Percentiles rank a stretch among this genome's conserved stretches.
Evolutionary conservation across 148 eudicot genomes (phyloP).

Genomic region (Diospyros kaki): DNA sequence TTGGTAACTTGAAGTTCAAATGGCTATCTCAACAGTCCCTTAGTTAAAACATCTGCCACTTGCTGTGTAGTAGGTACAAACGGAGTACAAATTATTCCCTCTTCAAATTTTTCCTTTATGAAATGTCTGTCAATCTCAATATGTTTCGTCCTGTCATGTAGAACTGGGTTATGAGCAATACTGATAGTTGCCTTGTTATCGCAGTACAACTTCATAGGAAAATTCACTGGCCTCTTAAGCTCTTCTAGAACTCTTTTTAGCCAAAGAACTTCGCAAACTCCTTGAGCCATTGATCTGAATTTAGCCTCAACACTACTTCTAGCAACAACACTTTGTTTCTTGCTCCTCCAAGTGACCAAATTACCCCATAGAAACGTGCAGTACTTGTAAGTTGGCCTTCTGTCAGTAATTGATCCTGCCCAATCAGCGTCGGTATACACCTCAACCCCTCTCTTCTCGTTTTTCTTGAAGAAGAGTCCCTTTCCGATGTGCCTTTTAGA

Average conservation of each 20-base stretch:
- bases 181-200: neutral
- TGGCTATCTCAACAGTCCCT: neutral
- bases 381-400: neutral
- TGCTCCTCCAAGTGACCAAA: neutral
- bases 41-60: neutral
- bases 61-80: neutral
- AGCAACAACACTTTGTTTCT: conserved; percentile 1
- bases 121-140: neutral
- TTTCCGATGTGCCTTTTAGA: conserved; percentile 1
- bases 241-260: neutral
- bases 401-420: neutral
- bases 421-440: neutral
- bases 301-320: neutral
- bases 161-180: neutral
- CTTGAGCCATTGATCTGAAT: neutral
- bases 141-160: neutral
- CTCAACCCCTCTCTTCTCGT: neutral
- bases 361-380: neutral
- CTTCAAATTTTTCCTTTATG: neutral
- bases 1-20: neutral
- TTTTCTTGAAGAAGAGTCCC: conserved; percentile 5
- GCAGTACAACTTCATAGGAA: neutral
- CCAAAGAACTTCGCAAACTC: neutral
- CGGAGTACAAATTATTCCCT: neutral
- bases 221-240: neutral